Base-by-base conservation (phyloP, 2,329 filamentous ascomycete species). In the Eutypa lata region DNA sequence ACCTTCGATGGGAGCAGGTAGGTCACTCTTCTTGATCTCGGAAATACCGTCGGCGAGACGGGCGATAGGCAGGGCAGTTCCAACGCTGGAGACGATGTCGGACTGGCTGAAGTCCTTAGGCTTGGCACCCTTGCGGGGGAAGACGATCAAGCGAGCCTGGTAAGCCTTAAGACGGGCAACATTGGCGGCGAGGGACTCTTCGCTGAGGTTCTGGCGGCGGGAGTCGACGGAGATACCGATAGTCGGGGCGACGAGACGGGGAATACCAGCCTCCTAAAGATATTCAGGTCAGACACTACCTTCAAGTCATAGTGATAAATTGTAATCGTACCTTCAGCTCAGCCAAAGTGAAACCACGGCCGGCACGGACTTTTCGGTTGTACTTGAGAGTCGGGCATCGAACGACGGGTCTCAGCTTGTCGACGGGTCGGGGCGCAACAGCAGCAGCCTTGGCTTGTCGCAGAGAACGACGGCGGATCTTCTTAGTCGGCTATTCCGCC, bases 301-400 rank as follows among this genome's bases (percentile, higher is more conserved):
- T 7, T 14, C 11, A 16, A 38, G 13, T 16, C 13, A 26, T n/a
- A n/a, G 21, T 24, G 16, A 24, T 28, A 7, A 8, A 26, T 7
- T 45, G n/a, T 38, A n/a, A 26, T 10, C 42, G 26, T 89, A 97
- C 93, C 92, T 99, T 99, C 76, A 99, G 84, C 86, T 99, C 94
- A 80, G 87, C 83, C 66, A 97, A 83, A 69, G 93, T 91, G 89
- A 99, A 99, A 76, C 94, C 94, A 83, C 94, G 91, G 77, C 94
- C 94, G 73, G 91, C 86, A 76, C 94, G 89, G 73, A 95, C 89
- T 75, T 91, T 91, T 75, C 94, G 92, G 90, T 99, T 99, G 86
- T 99, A 96, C 86, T 95, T 96, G 83, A 97, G 79, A 70, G 90
- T 93, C 73, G 94, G 93, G 88, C 93, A 97, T 82, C 92, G 90